Conservation (phyloP, 1,284 basidiomycete genomes). For the Ustilago cynodontis region DNA sequence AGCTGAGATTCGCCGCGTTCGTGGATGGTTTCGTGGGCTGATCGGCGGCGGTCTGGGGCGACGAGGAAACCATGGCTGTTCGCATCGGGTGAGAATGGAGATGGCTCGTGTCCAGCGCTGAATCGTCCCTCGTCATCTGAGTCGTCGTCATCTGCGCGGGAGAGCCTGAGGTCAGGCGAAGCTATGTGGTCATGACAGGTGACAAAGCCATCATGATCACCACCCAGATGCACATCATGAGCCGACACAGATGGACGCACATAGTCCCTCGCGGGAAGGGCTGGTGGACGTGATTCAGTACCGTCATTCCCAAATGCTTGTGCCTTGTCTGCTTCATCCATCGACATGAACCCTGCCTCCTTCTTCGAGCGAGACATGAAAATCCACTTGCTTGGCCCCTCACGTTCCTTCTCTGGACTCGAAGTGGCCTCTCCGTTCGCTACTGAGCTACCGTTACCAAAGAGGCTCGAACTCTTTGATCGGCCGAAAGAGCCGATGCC, state of each 20-base stretch:
- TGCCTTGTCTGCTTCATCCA: conserved; percentile 22
- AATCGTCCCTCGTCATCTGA: conserved; percentile 10
- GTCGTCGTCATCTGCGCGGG: conserved; percentile 6
- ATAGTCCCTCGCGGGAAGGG: conserved; percentile 23
- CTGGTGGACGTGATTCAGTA: conserved; percentile 11
- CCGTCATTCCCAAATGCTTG: not conserved
- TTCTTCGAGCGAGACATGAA: conserved; percentile 34
- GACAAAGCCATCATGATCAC: conserved; percentile 8
- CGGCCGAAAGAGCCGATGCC: conserved; percentile 41
- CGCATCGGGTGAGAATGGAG: conserved; percentile 28
- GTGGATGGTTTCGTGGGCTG: conserved; percentile 41
- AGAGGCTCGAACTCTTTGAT: conserved; percentile 11
- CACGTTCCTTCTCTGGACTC: conserved; percentile 40
- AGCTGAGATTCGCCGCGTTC: conserved; percentile 38
- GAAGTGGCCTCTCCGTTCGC: not conserved
- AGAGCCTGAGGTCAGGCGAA: conserved; percentile 16
- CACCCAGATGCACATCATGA: conserved; percentile 26
- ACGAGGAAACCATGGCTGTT: conserved; percentile 10
- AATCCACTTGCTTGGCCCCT: conserved; percentile 36
- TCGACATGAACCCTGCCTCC: conserved; percentile 41
- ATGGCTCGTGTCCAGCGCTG: not conserved
- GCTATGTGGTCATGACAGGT: conserved; percentile 6
- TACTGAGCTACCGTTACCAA: conserved; percentile 3
- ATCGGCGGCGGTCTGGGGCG: not conserved
- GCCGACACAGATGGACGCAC: conserved; percentile 21